These are phyloP conservation scores for Glycine soja DNA, from an alignment of 306 rosid genomes.

Conservation along the genomic window DNA sequence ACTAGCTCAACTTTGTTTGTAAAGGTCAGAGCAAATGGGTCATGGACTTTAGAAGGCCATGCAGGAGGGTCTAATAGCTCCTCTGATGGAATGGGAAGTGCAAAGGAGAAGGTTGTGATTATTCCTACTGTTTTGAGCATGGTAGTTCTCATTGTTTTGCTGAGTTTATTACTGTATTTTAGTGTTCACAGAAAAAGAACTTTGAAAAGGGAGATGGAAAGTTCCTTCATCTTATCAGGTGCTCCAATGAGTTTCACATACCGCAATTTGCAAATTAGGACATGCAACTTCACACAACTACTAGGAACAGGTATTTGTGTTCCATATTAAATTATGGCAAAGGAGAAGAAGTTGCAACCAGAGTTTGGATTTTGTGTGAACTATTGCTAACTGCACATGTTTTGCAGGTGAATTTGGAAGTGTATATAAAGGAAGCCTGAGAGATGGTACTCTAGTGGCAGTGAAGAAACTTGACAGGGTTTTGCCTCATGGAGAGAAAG, in stretches of 20 bases:
- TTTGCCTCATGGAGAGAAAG: conserved; percentile 95
- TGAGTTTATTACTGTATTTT: too few relatives aligned
- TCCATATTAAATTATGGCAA: conserved; percentile 1
- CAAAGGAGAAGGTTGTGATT: conserved; percentile 61
- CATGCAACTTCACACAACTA: conserved; percentile 74
- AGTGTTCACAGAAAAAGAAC: conserved; percentile 73
- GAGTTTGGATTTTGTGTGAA: too few relatives aligned
- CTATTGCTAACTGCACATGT: too few relatives aligned
- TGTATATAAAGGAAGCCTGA: too few relatives aligned
- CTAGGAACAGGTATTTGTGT: conserved; percentile 73
- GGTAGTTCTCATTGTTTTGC: too few relatives aligned
- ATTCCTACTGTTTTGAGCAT: too few relatives aligned
- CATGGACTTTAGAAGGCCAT: too few relatives aligned
- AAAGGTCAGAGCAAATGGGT: too few relatives aligned
- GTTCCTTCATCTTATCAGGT: conserved; percentile 77
- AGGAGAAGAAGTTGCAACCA: neutral
- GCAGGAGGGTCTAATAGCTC: too few relatives aligned
- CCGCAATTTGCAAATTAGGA: conserved; percentile 82
- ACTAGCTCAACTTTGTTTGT: too few relatives aligned
- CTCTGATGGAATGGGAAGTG: conserved; percentile 57
- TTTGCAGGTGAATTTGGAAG: too few relatives aligned
- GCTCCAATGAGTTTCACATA: conserved; percentile 76
- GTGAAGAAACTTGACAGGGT: conserved; percentile 91
- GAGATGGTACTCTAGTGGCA: too few relatives aligned
- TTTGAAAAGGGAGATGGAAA: conserved; percentile 74